Conservation (phyloP, 257 asterid genomes). For the Solanum chiquidenum region DNA sequence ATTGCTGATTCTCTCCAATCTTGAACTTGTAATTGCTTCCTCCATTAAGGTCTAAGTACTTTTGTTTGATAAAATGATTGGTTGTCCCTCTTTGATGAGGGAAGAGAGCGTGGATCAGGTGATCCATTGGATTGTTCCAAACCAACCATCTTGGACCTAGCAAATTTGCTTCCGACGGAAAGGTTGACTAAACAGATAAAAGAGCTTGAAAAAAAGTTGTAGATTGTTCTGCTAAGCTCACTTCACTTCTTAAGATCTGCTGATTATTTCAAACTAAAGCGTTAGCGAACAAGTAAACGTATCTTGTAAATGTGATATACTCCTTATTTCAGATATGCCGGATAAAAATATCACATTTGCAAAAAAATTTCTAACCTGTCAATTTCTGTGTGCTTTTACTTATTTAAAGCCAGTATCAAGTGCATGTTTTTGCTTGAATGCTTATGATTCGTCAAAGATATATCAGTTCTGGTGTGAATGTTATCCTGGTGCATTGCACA, state of each 20-base stretch:
- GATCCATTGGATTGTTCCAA: neutral
- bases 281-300: neutral
- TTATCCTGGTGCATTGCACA: neutral
- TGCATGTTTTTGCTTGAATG: neutral
- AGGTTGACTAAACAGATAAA: neutral
- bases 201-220: neutral
- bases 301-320: neutral
- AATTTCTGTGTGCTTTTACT: neutral
- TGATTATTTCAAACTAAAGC: neutral
- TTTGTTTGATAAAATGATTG: neutral
- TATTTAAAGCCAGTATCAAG: neutral
- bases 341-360: neutral
- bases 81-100: neutral
- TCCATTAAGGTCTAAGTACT: neutral
- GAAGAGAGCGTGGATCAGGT: neutral
- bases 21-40: neutral
- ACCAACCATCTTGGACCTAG: neutral
- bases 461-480: neutral
- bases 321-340: neutral
- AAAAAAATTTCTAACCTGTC: neutral
- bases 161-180: neutral
- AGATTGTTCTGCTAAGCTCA: neutral
- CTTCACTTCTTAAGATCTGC: neutral
- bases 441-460: neutral
- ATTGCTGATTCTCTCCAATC: neutral